These are phyloP conservation scores for Papilionanthe hybrid DNA, from an alignment of 116 monocot genomes.

Conservation along the genomic window DNA sequence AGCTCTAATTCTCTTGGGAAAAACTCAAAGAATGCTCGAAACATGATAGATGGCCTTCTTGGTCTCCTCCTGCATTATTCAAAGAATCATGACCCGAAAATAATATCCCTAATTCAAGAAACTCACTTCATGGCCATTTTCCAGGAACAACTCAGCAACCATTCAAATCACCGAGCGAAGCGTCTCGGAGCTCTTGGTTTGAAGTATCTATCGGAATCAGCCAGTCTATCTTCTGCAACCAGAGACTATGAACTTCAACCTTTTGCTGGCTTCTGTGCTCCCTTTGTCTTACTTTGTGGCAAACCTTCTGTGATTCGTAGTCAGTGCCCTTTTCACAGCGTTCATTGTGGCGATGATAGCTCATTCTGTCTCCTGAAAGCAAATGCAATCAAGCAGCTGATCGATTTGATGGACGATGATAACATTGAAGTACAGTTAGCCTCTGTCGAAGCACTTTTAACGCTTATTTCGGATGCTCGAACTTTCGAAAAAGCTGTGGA, in stretches of 20 bases:
- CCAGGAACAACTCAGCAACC: constrained; percentile 18
- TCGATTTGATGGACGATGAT: constrained; percentile 37
- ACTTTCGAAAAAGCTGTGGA: constrained; percentile 17
- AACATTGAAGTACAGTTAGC: constrained; percentile 38
- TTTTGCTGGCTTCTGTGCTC: constrained; percentile 22
- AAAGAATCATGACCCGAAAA: constrained; percentile 24
- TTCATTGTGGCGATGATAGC: constrained; percentile 26
- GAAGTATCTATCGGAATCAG: constrained; percentile 39
- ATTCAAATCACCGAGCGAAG: constrained; percentile 26
- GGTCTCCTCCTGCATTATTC: constrained; percentile 29
- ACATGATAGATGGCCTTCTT: no score
- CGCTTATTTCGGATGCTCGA: constrained; percentile 25
- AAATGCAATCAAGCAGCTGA: constrained; percentile 30
- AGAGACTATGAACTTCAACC: constrained; percentile 28
- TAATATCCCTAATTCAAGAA: constrained; percentile 24
- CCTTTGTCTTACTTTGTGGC: constrained; percentile 23
- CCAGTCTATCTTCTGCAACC: not conserved
- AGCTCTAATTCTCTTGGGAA: no score
- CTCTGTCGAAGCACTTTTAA: constrained; percentile 42
- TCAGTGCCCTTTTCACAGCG: constrained; percentile 28
- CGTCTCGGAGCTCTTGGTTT: constrained; percentile 33
- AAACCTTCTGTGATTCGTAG: constrained; percentile 13
- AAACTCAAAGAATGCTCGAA: no score
- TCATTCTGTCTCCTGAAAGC: constrained; percentile 46
- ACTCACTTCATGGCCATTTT: constrained; percentile 37